Base-by-base conservation (phyloP, 2,329 filamentous ascomycete species). In the Colletotrichum sp. region DNA sequence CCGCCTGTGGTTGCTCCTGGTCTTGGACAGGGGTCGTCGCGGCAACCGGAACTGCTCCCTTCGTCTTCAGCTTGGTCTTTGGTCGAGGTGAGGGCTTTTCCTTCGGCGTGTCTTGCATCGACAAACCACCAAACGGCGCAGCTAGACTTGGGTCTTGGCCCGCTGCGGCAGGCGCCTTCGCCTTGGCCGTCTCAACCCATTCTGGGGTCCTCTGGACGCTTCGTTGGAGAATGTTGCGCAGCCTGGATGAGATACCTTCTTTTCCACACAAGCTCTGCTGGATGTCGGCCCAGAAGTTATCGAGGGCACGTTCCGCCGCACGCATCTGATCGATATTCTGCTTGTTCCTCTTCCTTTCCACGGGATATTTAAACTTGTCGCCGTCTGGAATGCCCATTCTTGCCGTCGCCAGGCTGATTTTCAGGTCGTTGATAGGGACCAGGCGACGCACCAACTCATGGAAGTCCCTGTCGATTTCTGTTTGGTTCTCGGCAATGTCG, bases 221-320 rank as follows among this genome's bases (percentile, higher is more conserved):
- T 12, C 68, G 39, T 30, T 80, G 77, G 4, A 80, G 55, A 32
- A 78, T 80, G 8, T 75, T 73, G 36, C 78, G 80, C 48, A 70
- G 81, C 12, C 71, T 77, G 2, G 76, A 76, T 64, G 78, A 81
- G 5, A 66, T n/a, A 1, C 64, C 64, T 8, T 66, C 39, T 2
- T 27, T 66, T n/a, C 27, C 48, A 12, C 48, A 39, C 10, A 74
- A 58, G n/a, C 75, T 79, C 6, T 43, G 43, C 66, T 70, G 56
- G 32, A 86, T 71, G 0, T 70, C 79, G 3, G 66, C 73, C 89
- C 88, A 91, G 72, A 90, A 87, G 0, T 62, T 71, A 77, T 91
- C 89, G 6, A 92, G 82, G 30, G 85, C 83, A 1, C 56, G 30
- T 80, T 92, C 90, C 1, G 90, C 88, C 3, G 61, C 77, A 12